A percentile compares a stretch with the other conserved stretches of the same genome.
Conservation (phyloP, 257 asterid species). For the Primulina huaijiensis region DNA sequence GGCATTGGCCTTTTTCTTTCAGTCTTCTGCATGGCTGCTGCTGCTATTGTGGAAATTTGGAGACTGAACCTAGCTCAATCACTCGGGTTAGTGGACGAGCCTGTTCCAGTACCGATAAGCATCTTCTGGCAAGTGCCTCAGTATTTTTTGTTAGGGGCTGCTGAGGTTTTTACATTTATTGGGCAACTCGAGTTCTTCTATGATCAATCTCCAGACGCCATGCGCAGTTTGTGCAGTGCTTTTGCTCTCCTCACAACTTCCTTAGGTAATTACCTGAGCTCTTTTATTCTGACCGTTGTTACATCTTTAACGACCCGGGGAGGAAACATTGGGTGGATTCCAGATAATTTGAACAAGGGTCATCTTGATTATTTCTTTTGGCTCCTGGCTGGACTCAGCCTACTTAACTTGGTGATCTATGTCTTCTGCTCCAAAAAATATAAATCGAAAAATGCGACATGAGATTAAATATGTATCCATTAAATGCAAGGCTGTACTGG, state of each 20-base stretch:
- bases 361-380: conserved; percentile 85
- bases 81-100: conserved; percentile 40
- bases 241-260: conserved; percentile 60
- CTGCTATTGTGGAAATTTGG: conserved; percentile 67
- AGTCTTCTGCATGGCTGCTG: conserved; percentile 71
- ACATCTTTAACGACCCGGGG: conserved; percentile 61
- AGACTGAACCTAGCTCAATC: conserved; percentile 52
- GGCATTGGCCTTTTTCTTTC: conserved; percentile 83
- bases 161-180: conserved; percentile 69
- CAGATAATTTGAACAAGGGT: conserved; percentile 79
- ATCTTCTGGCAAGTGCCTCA: conserved; percentile 87
- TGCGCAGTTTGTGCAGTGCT: conserved; percentile 91
- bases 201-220: conserved; percentile 92
- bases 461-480: conserved; percentile 4
- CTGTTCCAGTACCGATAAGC: conserved; percentile 53
- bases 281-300: conserved; percentile 69
- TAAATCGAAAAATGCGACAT: conserved; percentile 69
- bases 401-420: conserved; percentile 57
- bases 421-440: conserved; percentile 62
- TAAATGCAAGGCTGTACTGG: neutral
- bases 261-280: conserved; percentile 75
- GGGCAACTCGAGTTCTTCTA: conserved; percentile 90
- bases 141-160: conserved; percentile 73
- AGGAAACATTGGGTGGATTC: conserved; percentile 80
- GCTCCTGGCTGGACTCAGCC: conserved; percentile 80